These are phyloP conservation scores for Vitis hybrid DNA, from an alignment of 177 flowering plant species.

Conservation along the genomic window DNA sequence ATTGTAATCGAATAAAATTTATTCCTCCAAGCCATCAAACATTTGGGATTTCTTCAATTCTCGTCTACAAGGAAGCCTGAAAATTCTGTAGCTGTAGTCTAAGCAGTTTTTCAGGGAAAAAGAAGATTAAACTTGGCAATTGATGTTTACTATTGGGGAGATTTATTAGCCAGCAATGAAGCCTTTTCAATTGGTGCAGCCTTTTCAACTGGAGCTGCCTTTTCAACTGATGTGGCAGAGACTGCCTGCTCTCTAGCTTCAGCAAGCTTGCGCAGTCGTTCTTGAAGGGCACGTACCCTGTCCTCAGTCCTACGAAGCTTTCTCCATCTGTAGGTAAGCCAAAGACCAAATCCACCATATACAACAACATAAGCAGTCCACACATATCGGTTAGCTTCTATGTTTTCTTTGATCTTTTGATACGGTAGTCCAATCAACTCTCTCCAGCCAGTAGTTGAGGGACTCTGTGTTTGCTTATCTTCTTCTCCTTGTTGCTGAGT, in stretches of 20 bases:
- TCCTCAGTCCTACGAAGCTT: constrained; percentile 75
- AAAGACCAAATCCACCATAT: constrained; percentile 68
- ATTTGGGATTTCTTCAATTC: too few relatives aligned
- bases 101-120: too few relatives aligned
- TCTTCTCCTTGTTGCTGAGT: constrained; percentile 19
- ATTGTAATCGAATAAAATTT: too few relatives aligned
- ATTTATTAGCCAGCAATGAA: too few relatives aligned
- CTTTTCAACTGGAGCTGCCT: neutral
- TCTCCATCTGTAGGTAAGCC: constrained; percentile 70
- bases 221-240: constrained; percentile 23
- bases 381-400: constrained; percentile 77
- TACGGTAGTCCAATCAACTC: constrained; percentile 40
- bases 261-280: constrained; percentile 48
- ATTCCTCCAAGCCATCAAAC: too few relatives aligned
- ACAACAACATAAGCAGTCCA: constrained; percentile 84
- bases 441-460: constrained; percentile 23
- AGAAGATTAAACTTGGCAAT: too few relatives aligned
- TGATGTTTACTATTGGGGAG: too few relatives aligned
- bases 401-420: constrained; percentile 53
- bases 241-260: constrained; percentile 45
- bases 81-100: too few relatives aligned
- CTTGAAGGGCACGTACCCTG: constrained; percentile 66
- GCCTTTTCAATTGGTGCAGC: too few relatives aligned
- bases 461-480: constrained; percentile 14
- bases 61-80: too few relatives aligned